These are phyloP conservation scores for Gracilaria gracilis DNA, from an alignment of 23 red algal species.

Conservation along the genomic window DNA sequence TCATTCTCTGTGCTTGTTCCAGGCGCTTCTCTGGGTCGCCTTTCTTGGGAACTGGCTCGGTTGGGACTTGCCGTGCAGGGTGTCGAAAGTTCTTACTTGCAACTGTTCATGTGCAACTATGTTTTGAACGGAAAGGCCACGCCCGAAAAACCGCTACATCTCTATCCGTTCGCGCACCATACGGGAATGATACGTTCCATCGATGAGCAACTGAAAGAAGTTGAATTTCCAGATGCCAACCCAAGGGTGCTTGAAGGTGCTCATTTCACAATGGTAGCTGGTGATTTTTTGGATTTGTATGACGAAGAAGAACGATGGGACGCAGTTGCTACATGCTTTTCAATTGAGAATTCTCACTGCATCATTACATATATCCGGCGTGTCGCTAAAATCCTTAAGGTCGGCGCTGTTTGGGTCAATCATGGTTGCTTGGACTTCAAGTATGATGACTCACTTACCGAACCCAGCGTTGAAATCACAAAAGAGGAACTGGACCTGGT, in stretches of 20 bases:
- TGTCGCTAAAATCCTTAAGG: constrained; percentile 60
- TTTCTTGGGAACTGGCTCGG: constrained; percentile 84
- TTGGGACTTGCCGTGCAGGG: constrained; percentile 81
- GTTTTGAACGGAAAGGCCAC: constrained; percentile 72
- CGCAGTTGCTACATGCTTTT: constrained; percentile 81
- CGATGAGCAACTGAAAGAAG: constrained; percentile 68
- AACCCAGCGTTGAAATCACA: constrained; percentile 68
- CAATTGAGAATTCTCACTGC: constrained; percentile 76
- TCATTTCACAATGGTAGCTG: constrained; percentile 84
- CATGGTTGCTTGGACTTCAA: constrained; percentile 64
- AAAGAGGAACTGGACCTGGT: constrained; percentile 70
- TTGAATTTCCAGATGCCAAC: constrained; percentile 80
- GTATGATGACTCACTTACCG: constrained; percentile 65
- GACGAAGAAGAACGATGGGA: constrained; percentile 72
- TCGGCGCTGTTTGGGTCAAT: constrained; percentile 71
- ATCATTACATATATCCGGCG: constrained; percentile 72
- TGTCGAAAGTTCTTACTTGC: constrained; percentile 69
- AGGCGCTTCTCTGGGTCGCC: constrained; percentile 72
- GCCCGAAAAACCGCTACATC: constrained; percentile 49
- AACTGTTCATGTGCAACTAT: constrained; percentile 78
- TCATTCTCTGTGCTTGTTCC: constrained; percentile 78
- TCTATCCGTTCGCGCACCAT: constrained; percentile 87
- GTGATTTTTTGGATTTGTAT: constrained; percentile 86
- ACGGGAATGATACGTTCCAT: constrained; percentile 58
- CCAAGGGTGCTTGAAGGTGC: constrained; percentile 64